Evolutionary conservation across 2,329 filamentous ascomycete species (phyloP), one percentile per base, ranked within the genome.

Genomic region (Ascochyta koolunga): DNA sequence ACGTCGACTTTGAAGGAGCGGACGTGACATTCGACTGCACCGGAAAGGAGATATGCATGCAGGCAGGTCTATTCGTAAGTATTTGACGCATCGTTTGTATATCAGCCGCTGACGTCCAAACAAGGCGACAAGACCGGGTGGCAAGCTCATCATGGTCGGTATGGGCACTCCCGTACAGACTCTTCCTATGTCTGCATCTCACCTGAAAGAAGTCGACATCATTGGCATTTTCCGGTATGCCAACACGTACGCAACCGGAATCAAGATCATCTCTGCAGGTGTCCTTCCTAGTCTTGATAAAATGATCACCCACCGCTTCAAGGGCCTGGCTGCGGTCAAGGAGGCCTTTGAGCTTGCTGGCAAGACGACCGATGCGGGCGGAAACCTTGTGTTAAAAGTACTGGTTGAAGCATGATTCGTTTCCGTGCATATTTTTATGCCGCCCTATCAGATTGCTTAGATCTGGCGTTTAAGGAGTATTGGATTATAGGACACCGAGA

Each of bases 201-300:
- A 82, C 25, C 61, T 83, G 56, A 77, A 82, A 29, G 82, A 84
- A 66, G 80, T 84, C 6, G 82, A 84, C 64, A 78, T 84, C 37
- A 78, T 84, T 42, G 82, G 82, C n/a, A 81, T 83, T 6, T 83
- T 84, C 69, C 74, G 82, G 38, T 84, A 84, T 54, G 80, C 82
- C 64, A 76, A 79, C 61, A 81, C 80, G 0, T 84, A 84, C 59
- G 80, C 81, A 0, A 78, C 76, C n/a, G 82, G 82, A 2, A 82
- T 84, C 66, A 78, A 77, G 58, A 67, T 84, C 58, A 70, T 83
- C 59, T 79, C 77, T 2, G 80, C 79, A 43, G 81, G 81, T 5
- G 77, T 78, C 48, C 66, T 84, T 35, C 76, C 76, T 16, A 76
- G 70, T 18, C 79, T 83, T 36, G 78, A 82, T 59, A 76, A 77